Base-by-base conservation (phyloP, 495 filamentous ascomycete genomes). In the Cairneyella variabilis region DNA sequence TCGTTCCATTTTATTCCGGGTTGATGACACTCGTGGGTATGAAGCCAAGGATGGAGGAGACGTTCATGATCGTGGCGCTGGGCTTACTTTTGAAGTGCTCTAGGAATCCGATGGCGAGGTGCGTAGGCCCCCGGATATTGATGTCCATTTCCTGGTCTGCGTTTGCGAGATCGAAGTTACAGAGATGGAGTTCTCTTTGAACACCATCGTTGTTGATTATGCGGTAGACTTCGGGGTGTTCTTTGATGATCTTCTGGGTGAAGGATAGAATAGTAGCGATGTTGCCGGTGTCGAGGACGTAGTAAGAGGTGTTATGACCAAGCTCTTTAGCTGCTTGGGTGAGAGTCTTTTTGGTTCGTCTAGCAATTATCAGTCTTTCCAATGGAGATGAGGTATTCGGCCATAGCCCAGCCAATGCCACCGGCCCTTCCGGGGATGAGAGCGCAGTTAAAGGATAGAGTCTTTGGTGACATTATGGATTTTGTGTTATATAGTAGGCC, bases 101-200 rank as follows among this genome's bases (percentile, higher is more conserved):
- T 26, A 77, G 53, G 1, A 77, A 56, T 3, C 61, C 49, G 3
- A 76, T 55, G 3, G 68, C 57, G 0, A 79, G 64, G 58, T 79
- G 75, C 73, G 76, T 70, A 1, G 76, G 74, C 0, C 75, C 73
- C 12, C 69, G 67, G 48, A 76, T 69, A 55, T 76, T 76, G 48
- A 75, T 76, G 46, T 74, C 60, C 50, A 77, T 71, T 56, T 77
- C 72, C 37, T 75, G 62, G 52, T 75, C 73, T 12, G 71, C 73
- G 43, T 72, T 74, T 20, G 44, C n/a, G 23, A 74, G 61, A 25
- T 56, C 48, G 42, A 69, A 63, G 12, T 66, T 49, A 16, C 63
- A 43, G 27, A 66, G 53, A 20, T 64, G 52, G 26, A 72, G 52
- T 3, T 64, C 64, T 20, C 66, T 44, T 47, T 72, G 66, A 7